Evolutionary conservation across 768 basidiomycete species (phyloP), one percentile per base, ranked within the genome.

Genomic region (Boletus vermiculosoides): DNA sequence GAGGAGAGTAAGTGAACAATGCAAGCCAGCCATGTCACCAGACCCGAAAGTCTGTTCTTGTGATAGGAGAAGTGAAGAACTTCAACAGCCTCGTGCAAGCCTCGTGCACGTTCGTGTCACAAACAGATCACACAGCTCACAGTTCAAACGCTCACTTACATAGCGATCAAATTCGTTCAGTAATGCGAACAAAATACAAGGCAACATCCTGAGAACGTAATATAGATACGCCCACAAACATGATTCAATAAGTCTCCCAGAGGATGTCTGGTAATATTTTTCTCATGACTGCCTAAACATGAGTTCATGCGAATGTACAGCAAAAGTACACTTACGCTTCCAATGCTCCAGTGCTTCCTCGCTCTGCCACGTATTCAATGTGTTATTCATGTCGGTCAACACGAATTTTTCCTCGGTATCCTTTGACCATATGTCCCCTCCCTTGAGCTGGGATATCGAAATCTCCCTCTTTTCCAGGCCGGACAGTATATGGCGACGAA

Each of bases 161-260:
- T 10, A 13, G 18, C 8, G 16, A 16, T 13, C 28, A 20, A 30
- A 45, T 18, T 25, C 15, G 23, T 3, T 16, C 13, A 18, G 15
- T 15, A 47, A 33, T 15, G 20, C 31, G 13, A n/a, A 31, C 31
- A 16, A n/a, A 16, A 34, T 9, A 22, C 22, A 23, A 28, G 15
- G 51, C 22, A 54, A 22, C 11, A 30, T 33, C 33, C 33, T 4
- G 33, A 25, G 30, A 34, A 18, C 9, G 33, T 4, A 30, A 45
- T 10, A 5, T 15, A 45, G 9, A 18, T 18, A 48, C 10, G 7
- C 13, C 6, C 45, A 18, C 5, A 28, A 7, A 15, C 12, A 28
- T 13, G 30, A 25, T 5, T 78, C 74, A 93, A 70, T 86, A 92
- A 7, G 85, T 87, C 72, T 90, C 87, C 91, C 91, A 93, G 59